These are phyloP conservation scores for Eucalyptus erythrocorys DNA, from an alignment of 345 rosid species.

Conservation along the genomic window DNA sequence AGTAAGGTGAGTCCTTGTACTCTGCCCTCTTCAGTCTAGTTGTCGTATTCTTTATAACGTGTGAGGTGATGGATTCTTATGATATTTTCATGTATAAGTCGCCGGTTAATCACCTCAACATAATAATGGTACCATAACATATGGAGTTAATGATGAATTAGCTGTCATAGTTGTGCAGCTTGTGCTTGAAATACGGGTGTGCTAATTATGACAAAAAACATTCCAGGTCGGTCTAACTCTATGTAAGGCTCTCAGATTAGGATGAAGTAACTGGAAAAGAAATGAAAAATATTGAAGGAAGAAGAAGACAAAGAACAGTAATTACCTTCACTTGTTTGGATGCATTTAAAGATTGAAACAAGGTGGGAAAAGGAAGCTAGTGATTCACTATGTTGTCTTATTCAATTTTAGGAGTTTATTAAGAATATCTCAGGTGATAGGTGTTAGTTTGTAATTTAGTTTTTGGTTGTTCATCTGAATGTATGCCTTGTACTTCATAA, in stretches of 20 bases:
- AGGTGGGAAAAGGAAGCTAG: not conserved
- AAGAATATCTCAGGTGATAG: not conserved
- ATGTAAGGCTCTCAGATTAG: not conserved
- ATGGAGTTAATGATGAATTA: not conserved
- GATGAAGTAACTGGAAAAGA: not conserved
- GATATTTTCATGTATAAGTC: not conserved
- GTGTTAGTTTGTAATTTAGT: not conserved
- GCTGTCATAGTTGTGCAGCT: not conserved
- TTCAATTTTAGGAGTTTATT: not conserved
- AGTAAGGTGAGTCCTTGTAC: constrained; percentile 41
- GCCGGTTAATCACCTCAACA: not conserved
- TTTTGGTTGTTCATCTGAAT: not conserved
- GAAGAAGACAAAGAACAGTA: not conserved
- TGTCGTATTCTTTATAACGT: not conserved
- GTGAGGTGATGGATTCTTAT: not conserved
- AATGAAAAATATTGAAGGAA: not conserved
- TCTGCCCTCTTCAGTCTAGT: not conserved
- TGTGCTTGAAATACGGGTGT: not conserved
- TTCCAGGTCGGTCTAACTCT: not conserved
- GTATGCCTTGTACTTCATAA: not conserved
- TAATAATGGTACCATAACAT: not conserved
- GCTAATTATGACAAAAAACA: not conserved
- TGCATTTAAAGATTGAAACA: not conserved
- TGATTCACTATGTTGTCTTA: not conserved
- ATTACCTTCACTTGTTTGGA: not conserved